Evolutionary conservation across 768 basidiomycete species (phyloP), one percentile per base, ranked within the genome.

Genomic region (Mycena sanguinolenta): DNA sequence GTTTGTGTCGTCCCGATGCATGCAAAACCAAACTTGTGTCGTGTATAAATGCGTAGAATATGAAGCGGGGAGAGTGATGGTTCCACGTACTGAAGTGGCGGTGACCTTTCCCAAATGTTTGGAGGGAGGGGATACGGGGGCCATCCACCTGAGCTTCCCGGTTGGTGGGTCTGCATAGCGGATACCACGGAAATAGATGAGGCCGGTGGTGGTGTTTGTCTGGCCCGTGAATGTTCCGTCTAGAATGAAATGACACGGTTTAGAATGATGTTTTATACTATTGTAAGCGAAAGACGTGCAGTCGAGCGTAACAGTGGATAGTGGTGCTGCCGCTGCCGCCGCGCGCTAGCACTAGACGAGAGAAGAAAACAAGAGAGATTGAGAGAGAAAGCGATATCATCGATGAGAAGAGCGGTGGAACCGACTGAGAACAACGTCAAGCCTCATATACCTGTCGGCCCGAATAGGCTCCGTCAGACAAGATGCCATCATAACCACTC

Each of bases 151-250:
- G 30, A 84, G 77, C 34, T 83, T 66, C 0, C 82, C 84, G 32
- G 83, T 55, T 3, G 85, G 84, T 17, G 85, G 75, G 63, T 86
- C 84, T 27, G 84, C 84, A 67, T 80, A 85, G 19, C 81, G 84
- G 36, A 86, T 75, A 3, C 85, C 85, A 16, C 74, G 75, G 69
- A 82, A 85, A n/a, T 74, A 81, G n/a, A 77, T 79, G 19, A 83
- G 78, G 2, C 79, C 78, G 39, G 74, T 78, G 14, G 77, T 74
- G 16, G 74, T 70, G 67, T 83, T 76, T n/a, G 65, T 63, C 21
- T 75, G 30, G 4, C 84, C 84, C 12, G 73, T 78, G 65, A 84
- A 84, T 3, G 80, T 82, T 10, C 81, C 84, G 75, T 85, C 84
- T 85, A 57, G 32, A 55, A 66, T 2, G 53, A n/a, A 46, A 36